Evolutionary conservation across 2,329 filamentous ascomycete species (phyloP).

Genomic region (Arthrobotrys conoides): DNA sequence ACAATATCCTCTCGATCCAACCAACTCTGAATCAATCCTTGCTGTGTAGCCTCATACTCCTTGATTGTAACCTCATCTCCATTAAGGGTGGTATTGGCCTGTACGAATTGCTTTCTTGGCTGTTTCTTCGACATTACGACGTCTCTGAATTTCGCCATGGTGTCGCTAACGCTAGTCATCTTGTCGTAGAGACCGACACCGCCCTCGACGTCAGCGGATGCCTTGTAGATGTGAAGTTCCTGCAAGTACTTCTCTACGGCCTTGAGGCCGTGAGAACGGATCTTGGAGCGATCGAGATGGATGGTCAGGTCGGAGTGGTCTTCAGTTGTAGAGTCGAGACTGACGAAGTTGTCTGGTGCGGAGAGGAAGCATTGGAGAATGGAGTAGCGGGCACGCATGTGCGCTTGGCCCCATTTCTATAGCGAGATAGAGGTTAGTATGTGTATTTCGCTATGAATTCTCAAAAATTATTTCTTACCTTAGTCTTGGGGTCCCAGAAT

Average conservation of each 20-base stretch:
- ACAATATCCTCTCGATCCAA: conserved; percentile 65
- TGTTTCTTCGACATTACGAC: conserved; percentile 73
- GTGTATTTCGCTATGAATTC: not conserved
- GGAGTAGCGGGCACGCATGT: conserved; percentile 74
- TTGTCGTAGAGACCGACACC: conserved; percentile 74
- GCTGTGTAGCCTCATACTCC: conserved; percentile 73
- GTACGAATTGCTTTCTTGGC: conserved; percentile 75
- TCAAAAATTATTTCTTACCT: conserved; percentile 26
- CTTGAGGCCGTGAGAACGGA: conserved; percentile 72
- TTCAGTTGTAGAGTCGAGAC: conserved; percentile 69
- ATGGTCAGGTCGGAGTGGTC: conserved; percentile 70
- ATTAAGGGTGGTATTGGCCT: conserved; percentile 73
- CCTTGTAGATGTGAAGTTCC: conserved; percentile 75
- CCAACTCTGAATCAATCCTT: conserved; percentile 73
- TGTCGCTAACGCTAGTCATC: conserved; percentile 72
- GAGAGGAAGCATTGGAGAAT: conserved; percentile 74
- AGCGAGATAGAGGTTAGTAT: conserved; percentile 9
- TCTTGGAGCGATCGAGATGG: conserved; percentile 73
- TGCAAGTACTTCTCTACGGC: conserved; percentile 74
- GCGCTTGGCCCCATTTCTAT: conserved; percentile 69
- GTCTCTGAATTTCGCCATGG: conserved; percentile 72
- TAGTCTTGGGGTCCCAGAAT: conserved; percentile 75
- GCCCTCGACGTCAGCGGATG: conserved; percentile 73
- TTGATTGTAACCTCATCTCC: conserved; percentile 69
- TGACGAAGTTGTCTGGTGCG: conserved; percentile 71